Conservation (phyloP, 1,139 yeast species). For the Kurtzmaniella quercitrusa region DNA sequence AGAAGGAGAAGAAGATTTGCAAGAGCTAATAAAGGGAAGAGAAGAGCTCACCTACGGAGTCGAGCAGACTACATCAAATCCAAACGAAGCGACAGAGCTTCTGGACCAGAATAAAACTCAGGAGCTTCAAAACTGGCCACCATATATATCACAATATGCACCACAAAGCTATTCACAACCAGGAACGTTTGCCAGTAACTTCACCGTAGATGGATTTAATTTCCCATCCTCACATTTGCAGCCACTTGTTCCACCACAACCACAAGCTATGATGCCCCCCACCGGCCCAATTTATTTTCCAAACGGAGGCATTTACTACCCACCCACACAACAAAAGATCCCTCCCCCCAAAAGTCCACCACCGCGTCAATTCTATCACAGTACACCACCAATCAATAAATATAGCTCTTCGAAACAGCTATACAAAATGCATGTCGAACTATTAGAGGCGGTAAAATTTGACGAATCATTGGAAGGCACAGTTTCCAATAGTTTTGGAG, state of each 20-base stretch:
- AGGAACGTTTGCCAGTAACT: too few relatives aligned
- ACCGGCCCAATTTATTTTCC: constrained; percentile 3
- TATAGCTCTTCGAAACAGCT: constrained; percentile 17
- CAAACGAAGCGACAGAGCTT: background rate
- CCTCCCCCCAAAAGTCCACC: background rate
- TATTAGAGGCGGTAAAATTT: constrained; percentile 22
- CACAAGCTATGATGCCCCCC: background rate
- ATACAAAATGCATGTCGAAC: constrained; percentile 19
- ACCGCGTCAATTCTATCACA: constrained; percentile 11
- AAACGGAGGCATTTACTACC: constrained; percentile 3
- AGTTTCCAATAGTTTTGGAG: constrained; percentile 25
- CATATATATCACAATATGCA: too few relatives aligned
- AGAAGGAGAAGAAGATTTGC: background rate
- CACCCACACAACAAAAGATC: constrained; percentile 2
- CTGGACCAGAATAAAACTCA: too few relatives aligned
- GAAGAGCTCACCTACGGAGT: constrained; percentile 1
- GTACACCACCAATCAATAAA: constrained; percentile 14
- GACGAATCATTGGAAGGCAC: constrained; percentile 15
- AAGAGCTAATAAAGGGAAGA: background rate
- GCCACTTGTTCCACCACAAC: background rate
- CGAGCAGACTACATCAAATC: background rate
- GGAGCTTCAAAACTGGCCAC: too few relatives aligned
- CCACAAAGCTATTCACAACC: too few relatives aligned
- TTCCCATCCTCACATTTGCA: background rate
- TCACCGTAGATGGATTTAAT: too few relatives aligned